phyloP scores from a whole-genome alignment of 129 eudicot species.

The Artemisia argyi region DNA sequence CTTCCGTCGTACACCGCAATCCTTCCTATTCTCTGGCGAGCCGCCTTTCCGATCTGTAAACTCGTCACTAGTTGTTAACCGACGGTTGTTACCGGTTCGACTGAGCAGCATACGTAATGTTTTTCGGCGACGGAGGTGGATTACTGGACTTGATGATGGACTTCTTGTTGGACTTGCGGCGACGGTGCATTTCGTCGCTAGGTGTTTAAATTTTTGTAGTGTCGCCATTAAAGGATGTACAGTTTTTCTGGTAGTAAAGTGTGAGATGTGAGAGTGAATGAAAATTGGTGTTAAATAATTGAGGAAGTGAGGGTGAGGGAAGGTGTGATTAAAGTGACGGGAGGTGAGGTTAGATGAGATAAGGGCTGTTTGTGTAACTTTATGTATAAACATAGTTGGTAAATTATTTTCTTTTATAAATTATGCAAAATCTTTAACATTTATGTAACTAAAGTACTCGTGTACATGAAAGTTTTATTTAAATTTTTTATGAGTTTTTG shows the following conservation, averaged over 20 bases:
- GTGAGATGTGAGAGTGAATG: background rate
- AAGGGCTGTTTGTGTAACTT: too few relatives aligned
- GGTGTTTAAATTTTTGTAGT: constrained; percentile 69
- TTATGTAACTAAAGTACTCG: too few relatives aligned
- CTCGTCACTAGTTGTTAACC: constrained; percentile 31
- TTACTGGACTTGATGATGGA: constrained; percentile 77
- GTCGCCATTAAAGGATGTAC: constrained; percentile 47
- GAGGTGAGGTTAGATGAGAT: constrained; percentile 10
- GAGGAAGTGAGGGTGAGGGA: constrained; percentile 30
- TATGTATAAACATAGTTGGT: too few relatives aligned
- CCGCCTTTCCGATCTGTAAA: constrained; percentile 39
- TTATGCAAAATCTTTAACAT: too few relatives aligned
- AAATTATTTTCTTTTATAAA: too few relatives aligned
- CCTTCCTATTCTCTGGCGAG: constrained; percentile 42
- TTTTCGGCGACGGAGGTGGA: constrained; percentile 82
- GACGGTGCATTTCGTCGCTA: constrained; percentile 82
- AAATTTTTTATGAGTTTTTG: too few relatives aligned
- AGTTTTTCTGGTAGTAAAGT: background rate
- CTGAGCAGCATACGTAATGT: constrained; percentile 80
- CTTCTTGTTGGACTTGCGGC: constrained; percentile 84
- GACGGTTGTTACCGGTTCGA: too few relatives aligned
- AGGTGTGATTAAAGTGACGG: constrained; percentile 35
- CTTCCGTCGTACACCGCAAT: constrained; percentile 49
- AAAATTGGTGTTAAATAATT: constrained; percentile 28
- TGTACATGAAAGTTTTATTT: too few relatives aligned